Conservation (phyloP, 192 early-diverging fungal genomes). For the Phycomyces nitens region DNA sequence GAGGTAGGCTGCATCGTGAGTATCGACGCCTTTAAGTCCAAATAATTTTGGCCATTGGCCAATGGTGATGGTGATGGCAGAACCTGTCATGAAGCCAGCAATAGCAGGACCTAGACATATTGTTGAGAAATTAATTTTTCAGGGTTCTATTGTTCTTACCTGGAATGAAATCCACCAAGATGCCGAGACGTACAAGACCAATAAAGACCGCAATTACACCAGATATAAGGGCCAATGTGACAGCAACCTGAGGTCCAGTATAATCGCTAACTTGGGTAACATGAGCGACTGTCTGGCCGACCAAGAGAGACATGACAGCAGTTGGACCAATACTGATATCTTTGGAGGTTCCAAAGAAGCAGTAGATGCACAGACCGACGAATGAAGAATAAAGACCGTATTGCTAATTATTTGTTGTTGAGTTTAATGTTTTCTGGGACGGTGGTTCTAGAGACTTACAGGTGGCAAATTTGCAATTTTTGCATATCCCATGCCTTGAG, state of each 20-base stretch:
- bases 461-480: slow-evolving; percentile 64
- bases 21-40: slow-evolving; percentile 74
- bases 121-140: neutral
- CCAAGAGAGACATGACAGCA: slow-evolving; percentile 75
- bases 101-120: slow-evolving; percentile 62
- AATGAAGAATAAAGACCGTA: slow-evolving; percentile 45
- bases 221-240: slow-evolving; percentile 67
- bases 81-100: slow-evolving; percentile 84
- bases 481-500: slow-evolving; percentile 72
- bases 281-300: slow-evolving; percentile 62
- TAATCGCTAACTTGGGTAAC: slow-evolving; percentile 22
- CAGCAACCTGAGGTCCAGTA: slow-evolving; percentile 51
- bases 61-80: slow-evolving; percentile 73
- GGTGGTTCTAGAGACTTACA: slow-evolving; percentile 26
- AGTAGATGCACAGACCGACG: slow-evolving; percentile 52
- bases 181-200: slow-evolving; percentile 82
- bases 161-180: slow-evolving; percentile 91
- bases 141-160: slow-evolving; percentile 2
- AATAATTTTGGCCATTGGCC: slow-evolving; percentile 72
- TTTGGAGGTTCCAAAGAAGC: slow-evolving; percentile 77
- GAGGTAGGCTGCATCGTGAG: slow-evolving; percentile 62
- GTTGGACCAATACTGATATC: slow-evolving; percentile 67
- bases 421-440: neutral
- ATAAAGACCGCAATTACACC: slow-evolving; percentile 70
- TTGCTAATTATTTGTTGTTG: neutral